phyloP scores from a whole-genome alignment of 1,139 yeast genomes.

The Saccharomycopsis crataegensis region DNA sequence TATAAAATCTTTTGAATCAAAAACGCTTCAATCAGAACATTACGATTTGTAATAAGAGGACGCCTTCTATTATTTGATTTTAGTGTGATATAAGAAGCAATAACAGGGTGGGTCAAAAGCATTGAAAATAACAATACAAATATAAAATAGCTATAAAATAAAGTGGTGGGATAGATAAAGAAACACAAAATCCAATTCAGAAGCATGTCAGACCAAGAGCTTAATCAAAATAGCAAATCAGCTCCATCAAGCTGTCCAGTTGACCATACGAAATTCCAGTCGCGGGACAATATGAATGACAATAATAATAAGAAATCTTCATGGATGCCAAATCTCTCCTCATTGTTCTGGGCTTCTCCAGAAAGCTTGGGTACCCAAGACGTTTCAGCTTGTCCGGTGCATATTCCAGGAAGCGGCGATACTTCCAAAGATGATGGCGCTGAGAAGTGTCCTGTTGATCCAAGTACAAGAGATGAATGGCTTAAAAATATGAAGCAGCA shows the following conservation, averaged over 20 bases:
- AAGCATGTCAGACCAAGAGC: background rate
- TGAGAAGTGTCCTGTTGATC: conserved; percentile 59
- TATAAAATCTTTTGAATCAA: too few species aligned
- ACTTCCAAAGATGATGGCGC: conserved; percentile 19
- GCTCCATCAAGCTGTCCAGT: conserved; percentile 10
- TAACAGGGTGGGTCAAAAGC: too few species aligned
- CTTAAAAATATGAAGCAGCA: conserved; percentile 28
- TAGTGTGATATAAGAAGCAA: too few species aligned
- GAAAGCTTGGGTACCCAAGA: background rate
- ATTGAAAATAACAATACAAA: too few species aligned
- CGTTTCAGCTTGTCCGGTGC: conserved; percentile 7
- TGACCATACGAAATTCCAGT: background rate
- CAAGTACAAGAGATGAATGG: conserved; percentile 53
- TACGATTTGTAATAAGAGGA: too few species aligned
- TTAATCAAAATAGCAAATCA: background rate
- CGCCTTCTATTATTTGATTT: too few species aligned
- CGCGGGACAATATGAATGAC: background rate
- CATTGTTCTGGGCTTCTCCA: conserved; percentile 6
- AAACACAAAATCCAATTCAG: too few species aligned
- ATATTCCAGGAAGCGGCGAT: background rate
- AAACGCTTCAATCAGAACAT: too few species aligned
- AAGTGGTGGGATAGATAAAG: too few species aligned
- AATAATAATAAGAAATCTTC: background rate
- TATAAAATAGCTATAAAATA: too few species aligned
- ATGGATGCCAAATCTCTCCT: background rate